Evolutionary conservation across 164 flowering plant species (phyloP), one percentile per base, ranked within the genome.

Genomic region (Buxus sempervirens): DNA sequence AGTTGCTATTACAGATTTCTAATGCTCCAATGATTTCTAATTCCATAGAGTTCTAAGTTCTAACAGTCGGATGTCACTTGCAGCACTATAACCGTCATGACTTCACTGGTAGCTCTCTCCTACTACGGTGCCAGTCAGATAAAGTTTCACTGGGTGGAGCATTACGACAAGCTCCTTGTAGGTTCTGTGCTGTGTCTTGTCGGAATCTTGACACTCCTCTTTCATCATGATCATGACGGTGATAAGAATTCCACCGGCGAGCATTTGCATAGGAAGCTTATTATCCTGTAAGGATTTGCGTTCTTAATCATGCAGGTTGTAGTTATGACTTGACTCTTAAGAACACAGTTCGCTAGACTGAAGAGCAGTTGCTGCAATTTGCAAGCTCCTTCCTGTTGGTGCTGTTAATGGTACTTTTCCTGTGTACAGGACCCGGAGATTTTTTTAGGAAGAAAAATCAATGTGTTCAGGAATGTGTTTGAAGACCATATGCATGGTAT

Each of bases 111-210:
- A 71, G 99, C 99, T 26, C 88, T 95, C 69, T 95, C 99, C 25
- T 95, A 87, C 77, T 93, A 93, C 48, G 99, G 99, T 38, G 98
- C 99, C 8, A 90, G 98, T 83, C 98, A 95, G 78, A 85, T 95
- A 49, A 95, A 95, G 82, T 95, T 95, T 66, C 97, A 92, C 65
- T 95, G 97, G 96, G 90, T 92, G 63, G 99, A 95, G 73, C 88
- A 89, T 19, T 83, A 95, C 57, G 99, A 95, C 87, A 95, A 95
- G 82, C 94, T 92, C 70, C 91, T 95, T 38, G 98, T 95, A 13
- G 98, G 98, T 32, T 85, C 95, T 1, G 99, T 95, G 21, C 81
- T 95, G 4, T 93, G 98, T 72, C 73, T 93, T 66, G 99, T 95
- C 8, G 99, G 99, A 51, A 70, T 93, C 59, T 78, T 95, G 78